phyloP scores from a whole-genome alignment of 2,329 filamentous ascomycete genomes.

The Fusarium vanettenii region DNA sequence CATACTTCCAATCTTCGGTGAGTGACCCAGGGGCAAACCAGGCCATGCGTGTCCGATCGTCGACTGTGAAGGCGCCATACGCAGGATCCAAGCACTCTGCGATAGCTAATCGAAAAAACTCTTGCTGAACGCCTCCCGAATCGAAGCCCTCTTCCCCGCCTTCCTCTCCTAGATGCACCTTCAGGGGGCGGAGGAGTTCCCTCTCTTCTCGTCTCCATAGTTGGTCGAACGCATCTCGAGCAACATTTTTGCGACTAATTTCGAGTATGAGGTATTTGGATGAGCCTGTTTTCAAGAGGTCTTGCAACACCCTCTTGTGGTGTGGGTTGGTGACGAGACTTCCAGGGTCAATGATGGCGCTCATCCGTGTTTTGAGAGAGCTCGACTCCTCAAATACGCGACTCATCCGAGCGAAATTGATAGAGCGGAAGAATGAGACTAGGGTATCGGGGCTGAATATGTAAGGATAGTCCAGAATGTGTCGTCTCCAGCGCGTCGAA shows the following conservation, averaged over 20 bases:
- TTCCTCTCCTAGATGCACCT: slow-evolving; percentile 86
- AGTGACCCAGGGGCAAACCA: slow-evolving; percentile 90
- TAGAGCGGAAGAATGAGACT: slow-evolving; percentile 85
- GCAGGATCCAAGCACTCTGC: slow-evolving; percentile 81
- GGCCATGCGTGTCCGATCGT: slow-evolving; percentile 79
- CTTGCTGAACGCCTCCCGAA: slow-evolving; percentile 94
- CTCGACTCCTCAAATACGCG: slow-evolving; percentile 78
- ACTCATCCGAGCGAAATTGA: slow-evolving; percentile 91
- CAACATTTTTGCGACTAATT: slow-evolving; percentile 73
- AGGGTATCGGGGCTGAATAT: slow-evolving; percentile 80
- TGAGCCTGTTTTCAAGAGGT: slow-evolving; percentile 73
- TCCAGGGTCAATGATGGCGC: slow-evolving; percentile 64
- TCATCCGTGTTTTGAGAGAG: slow-evolving; percentile 66
- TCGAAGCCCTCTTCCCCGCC: slow-evolving; percentile 90
- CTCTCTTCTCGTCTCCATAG: slow-evolving; percentile 87
- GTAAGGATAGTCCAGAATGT: slow-evolving; percentile 84
- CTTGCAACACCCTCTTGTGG: slow-evolving; percentile 71
- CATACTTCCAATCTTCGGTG: slow-evolving; percentile 89
- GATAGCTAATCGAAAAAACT: slow-evolving; percentile 91
- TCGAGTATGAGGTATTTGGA: slow-evolving; percentile 78
- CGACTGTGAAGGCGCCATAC: slow-evolving; percentile 84
- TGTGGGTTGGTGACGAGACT: slow-evolving; percentile 67
- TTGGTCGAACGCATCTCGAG: slow-evolving; percentile 84
- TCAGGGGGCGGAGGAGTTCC: slow-evolving; percentile 86
- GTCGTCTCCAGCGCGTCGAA: slow-evolving; percentile 71